Evolutionary conservation across 495 filamentous ascomycete genomes (phyloP), one percentile per base, ranked within the genome.

Genomic region (Xylaria palmicola): DNA sequence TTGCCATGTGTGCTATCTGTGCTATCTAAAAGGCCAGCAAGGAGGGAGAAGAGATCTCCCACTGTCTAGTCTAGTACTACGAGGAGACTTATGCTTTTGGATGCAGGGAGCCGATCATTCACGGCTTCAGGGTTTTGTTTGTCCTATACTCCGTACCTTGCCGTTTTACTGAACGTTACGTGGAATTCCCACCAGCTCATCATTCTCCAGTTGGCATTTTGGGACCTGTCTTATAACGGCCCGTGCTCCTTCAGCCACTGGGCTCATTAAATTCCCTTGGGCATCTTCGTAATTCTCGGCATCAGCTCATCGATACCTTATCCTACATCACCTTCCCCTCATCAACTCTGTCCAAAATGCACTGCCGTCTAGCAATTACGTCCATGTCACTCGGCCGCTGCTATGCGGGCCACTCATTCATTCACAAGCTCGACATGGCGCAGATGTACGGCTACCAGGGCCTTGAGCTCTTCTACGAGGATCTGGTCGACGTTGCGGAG

Each of bases 391-490:
- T 92, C 3, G 88, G 88, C 45, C 86, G 86, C 39, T 69, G 68
- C 63, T 72, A 58, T 26, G 78, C 78, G 63, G 81, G 85, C 63
- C 83, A 88, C 63, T 73, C 79, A 13, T 79, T 93, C 15, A 73
- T 75, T 6, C 68, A 79, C 65, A 92, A 91, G 71, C 79, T 95
- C 24, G 79, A 84, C 58, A 80, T 83, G 66, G 89, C 90, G 15
- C 75, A 82, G 17, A 74, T 76, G 34, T 79, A 88, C 62, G 88
- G 88, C 19, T 86, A 88, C 71, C 70, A 82, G 60, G 90, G 86
- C 40, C 85, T 93, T 64, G 91, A 93, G 71, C 78, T 92, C 34
- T 92, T 91, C 79, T 86, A 87, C 70, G 91, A 93, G 73, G 90
- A 95, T 73, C 82, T 93, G 30, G 76, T 83, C 62, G 81, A 85